Percentiles rank a stretch among this genome's conserved stretches.
phyloP scores from a whole-genome alignment of 257 asterid species.

The Solanum corneliomulleri region DNA sequence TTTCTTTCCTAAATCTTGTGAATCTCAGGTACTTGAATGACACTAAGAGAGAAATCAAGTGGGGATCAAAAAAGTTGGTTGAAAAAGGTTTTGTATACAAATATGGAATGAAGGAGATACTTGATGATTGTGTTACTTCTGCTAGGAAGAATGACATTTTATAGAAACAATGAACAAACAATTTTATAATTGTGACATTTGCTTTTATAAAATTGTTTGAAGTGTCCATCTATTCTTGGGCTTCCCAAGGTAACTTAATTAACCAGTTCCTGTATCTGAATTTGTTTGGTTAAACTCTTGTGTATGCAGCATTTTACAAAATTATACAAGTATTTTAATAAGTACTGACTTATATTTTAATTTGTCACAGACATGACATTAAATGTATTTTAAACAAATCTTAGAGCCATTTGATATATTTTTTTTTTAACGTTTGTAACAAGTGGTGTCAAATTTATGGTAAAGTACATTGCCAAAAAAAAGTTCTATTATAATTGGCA shows the following conservation, averaged over 20 bases:
- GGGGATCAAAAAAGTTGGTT: slow-evolving; percentile 43
- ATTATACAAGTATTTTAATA: too few relatives aligned
- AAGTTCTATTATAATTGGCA: not conserved
- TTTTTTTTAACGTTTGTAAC: not conserved
- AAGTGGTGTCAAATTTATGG: not conserved
- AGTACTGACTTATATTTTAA: too few relatives aligned
- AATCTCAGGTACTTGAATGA: slow-evolving; percentile 29
- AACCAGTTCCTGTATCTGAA: too few relatives aligned
- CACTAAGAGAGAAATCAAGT: slow-evolving; percentile 27
- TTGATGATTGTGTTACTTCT: slow-evolving; percentile 21
- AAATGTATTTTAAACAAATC: not conserved
- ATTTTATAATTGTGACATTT: too few relatives aligned
- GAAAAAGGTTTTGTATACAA: slow-evolving; percentile 43
- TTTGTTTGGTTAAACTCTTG: too few relatives aligned
- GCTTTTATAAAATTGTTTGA: too few relatives aligned
- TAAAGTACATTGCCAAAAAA: not conserved
- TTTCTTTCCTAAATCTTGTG: not conserved
- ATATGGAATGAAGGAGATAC: slow-evolving; percentile 10
- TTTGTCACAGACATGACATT: not conserved
- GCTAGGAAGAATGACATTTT: slow-evolving; percentile 16
- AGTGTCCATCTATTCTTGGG: too few relatives aligned
- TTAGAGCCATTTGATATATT: not conserved
- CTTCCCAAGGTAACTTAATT: too few relatives aligned
- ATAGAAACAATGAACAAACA: not conserved
- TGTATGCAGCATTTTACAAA: too few relatives aligned